Evolutionary conservation across 257 asterid species (phyloP), one percentile per base, ranked within the genome.

Genomic region (Plantago major): DNA sequence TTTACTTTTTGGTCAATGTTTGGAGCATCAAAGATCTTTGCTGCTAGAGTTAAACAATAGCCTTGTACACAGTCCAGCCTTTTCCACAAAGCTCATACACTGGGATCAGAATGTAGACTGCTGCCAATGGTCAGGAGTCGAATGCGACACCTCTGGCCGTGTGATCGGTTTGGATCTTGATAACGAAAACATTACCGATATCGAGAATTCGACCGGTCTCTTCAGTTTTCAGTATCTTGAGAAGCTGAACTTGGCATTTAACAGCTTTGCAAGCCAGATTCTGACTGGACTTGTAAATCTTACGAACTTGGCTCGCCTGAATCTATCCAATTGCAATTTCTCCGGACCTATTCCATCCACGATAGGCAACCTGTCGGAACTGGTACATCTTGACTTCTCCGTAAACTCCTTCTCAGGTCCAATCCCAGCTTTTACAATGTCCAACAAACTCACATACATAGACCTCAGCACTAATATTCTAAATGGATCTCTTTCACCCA

Each of bases 101-200:
- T 81, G 88, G 93, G 70, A 78, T 11, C 63, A 53, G 59, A 62
- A 65, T 50, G n/a, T 1, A 6, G 81, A 83, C 11, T 85, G 88
- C 66, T 85, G 96, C 80, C 15, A 11, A 0, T 86, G 95, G 95
- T 16, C 16, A 11, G 84, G 95, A 60, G 68, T 86, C 18, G 74
- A 7, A 16, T 89, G 90, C 60, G 84, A 86, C 65, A 11, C n/a
- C 9, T 46, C 71, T 0, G 95, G 90, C 8, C 81, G 48, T 18
- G 85, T 83, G 46, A 71, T 63, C 38, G 13, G 65, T 5, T 73
- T 88, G 38, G 71, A 81, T 57, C 78, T 85, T 16, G 78, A 69
- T 30, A 37, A 56, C 9, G 79, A 74, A 66, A 15, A 64, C 0
- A 78, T 88, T 19, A 13, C 57, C 0, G 67, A 74, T 37, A 15